These are phyloP conservation scores for Gossypium rotundifolium DNA, from an alignment of 345 rosid genomes.

Conservation along the genomic window DNA sequence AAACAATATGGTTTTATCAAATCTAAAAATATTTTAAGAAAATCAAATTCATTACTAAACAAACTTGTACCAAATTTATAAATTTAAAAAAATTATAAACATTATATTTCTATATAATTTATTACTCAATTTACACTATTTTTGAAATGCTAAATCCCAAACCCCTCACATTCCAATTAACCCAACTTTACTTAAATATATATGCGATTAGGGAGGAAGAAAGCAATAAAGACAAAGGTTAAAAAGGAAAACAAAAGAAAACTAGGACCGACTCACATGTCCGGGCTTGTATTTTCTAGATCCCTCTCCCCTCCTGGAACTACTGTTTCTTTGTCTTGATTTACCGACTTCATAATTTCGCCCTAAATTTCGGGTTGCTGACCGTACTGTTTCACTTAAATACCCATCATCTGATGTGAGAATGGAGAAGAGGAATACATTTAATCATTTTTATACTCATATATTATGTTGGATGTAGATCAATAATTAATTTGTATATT, in stretches of 20 bases:
- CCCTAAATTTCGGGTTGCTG: slow-evolving; percentile 27
- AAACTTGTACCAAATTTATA: too few species aligned
- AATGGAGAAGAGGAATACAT: background rate
- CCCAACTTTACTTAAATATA: background rate
- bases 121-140: too few species aligned
- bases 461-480: too few species aligned
- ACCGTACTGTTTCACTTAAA: background rate
- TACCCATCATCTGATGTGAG: background rate
- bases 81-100: too few species aligned
- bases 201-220: background rate
- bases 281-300: background rate
- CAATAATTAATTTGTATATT: too few species aligned
- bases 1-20: too few species aligned
- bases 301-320: background rate
- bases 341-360: slow-evolving; percentile 29
- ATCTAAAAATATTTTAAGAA: too few species aligned
- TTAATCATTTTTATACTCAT: too few species aligned
- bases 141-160: too few species aligned
- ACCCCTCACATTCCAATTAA: background rate
- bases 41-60: too few species aligned
- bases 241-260: background rate
- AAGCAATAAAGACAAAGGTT: background rate
- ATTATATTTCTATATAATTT: too few species aligned
- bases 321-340: slow-evolving; percentile 21
- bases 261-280: background rate